These are phyloP conservation scores for Podospora pseudopauciseta DNA, from an alignment of 495 filamentous ascomycete species.

Conservation along the genomic window DNA sequence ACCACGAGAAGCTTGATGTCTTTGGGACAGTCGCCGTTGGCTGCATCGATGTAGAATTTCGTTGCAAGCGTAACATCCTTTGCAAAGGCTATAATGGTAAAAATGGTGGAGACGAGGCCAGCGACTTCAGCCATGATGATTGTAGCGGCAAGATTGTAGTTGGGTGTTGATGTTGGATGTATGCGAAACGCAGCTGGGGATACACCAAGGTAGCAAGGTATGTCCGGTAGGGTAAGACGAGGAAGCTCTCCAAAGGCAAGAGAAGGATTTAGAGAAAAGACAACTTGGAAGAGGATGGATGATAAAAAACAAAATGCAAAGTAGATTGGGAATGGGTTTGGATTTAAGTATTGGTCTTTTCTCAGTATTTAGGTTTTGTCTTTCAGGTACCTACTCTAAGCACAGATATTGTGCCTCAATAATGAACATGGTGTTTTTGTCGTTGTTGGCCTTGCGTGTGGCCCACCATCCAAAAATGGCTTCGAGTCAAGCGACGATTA, in stretches of 20 bases:
- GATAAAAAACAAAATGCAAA: too few relatives aligned
- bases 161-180: neutral
- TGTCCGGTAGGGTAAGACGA: too few relatives aligned
- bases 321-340: too few relatives aligned
- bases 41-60: neutral
- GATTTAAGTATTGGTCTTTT: too few relatives aligned
- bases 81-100: neutral
- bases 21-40: neutral
- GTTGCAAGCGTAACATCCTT: neutral
- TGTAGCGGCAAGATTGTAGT: neutral
- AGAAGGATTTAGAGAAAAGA: too few relatives aligned
- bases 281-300: too few relatives aligned
- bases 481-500: neutral
- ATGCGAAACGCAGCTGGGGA: too few relatives aligned
- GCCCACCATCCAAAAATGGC: neutral
- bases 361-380: too few relatives aligned
- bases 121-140: neutral
- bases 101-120: neutral
- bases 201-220: too few relatives aligned
- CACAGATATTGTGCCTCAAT: neutral
- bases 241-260: too few relatives aligned
- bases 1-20: neutral
- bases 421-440: neutral
- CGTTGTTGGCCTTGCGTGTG: neutral
- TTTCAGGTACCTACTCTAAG: too few relatives aligned